A percentile compares a stretch with the other conserved stretches of the same genome.
Conservation (phyloP, 495 filamentous ascomycete species). For the Podospora conica region DNA sequence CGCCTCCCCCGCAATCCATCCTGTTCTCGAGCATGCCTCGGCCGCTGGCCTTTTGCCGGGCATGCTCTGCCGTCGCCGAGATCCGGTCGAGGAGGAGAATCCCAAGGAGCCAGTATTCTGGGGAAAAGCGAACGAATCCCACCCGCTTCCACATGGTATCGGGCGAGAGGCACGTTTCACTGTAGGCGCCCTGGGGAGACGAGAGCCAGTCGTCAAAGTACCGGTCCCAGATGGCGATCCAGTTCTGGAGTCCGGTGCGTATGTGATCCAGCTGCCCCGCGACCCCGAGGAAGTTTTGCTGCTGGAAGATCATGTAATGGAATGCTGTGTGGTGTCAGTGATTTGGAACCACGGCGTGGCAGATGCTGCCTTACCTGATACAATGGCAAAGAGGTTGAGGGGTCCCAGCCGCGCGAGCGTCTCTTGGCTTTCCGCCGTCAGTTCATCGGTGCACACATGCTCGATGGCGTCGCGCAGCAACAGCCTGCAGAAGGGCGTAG, state of each 20-base stretch:
- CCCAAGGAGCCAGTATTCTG: conserved; percentile 29
- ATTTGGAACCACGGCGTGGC: neutral
- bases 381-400: conserved; percentile 26
- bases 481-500: conserved; percentile 20
- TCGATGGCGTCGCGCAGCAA: conserved; percentile 27
- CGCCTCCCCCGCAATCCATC: neutral
- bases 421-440: conserved; percentile 11
- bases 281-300: conserved; percentile 27
- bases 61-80: conserved; percentile 1
- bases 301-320: conserved; percentile 31
- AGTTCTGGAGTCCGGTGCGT: conserved; percentile 24
- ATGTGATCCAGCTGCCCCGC: conserved; percentile 28
- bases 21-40: neutral
- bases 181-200: conserved; percentile 17
- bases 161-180: conserved; percentile 12
- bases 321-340: conserved; percentile 16
- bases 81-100: conserved; percentile 24
- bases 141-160: conserved; percentile 25
- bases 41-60: neutral
- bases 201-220: conserved; percentile 16
- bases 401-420: conserved; percentile 23
- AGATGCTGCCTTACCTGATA: conserved; percentile 22
- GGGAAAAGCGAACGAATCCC: conserved; percentile 23
- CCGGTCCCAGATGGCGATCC: conserved; percentile 26
- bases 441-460: conserved; percentile 14